phyloP scores from a whole-genome alignment of 2,329 filamentous ascomycete genomes.

The Arthrobotrys pseudoclavata region DNA sequence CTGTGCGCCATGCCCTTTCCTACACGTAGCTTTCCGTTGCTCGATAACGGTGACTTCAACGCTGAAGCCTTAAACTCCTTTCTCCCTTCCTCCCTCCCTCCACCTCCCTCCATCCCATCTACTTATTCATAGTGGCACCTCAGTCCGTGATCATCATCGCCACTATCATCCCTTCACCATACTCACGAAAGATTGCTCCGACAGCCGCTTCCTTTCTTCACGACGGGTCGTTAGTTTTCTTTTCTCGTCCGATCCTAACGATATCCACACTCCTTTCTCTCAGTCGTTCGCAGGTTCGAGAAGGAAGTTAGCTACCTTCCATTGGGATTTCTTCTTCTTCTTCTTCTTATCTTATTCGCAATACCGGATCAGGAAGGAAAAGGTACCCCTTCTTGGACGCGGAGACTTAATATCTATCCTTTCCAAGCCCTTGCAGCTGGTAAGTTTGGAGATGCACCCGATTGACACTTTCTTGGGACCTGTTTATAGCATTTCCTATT shows the following conservation, averaged over 20 bases:
- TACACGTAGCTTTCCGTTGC: constrained; percentile 44
- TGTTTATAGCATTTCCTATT: constrained; percentile 33
- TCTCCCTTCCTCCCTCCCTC: not conserved
- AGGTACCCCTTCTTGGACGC: constrained; percentile 25
- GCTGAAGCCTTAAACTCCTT: constrained; percentile 1
- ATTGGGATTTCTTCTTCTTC: not conserved
- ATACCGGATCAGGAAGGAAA: constrained; percentile 26
- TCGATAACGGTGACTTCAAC: constrained; percentile 32
- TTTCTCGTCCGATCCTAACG: constrained; percentile 31
- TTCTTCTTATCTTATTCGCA: constrained; percentile 36
- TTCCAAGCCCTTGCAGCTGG: constrained; percentile 31
- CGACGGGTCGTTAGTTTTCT: constrained; percentile 2
- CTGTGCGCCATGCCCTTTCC: constrained; percentile 48
- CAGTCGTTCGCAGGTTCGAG: constrained; percentile 20
- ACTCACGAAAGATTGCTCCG: not conserved
- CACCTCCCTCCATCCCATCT: not conserved
- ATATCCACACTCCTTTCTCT: constrained; percentile 56
- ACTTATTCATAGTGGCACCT: not conserved
- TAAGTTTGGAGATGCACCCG: constrained; percentile 23
- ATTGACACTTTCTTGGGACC: constrained; percentile 9
- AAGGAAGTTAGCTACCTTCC: constrained; percentile 25
- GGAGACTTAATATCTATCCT: constrained; percentile 39
- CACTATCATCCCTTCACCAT: not conserved
- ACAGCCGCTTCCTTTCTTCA: constrained; percentile 26
- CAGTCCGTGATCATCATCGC: constrained; percentile 5